Percentiles rank a stretch among this genome's conserved stretches.
phyloP scores from a whole-genome alignment of 2,329 filamentous ascomycete genomes.

The Bipolaris sorokiniana region DNA sequence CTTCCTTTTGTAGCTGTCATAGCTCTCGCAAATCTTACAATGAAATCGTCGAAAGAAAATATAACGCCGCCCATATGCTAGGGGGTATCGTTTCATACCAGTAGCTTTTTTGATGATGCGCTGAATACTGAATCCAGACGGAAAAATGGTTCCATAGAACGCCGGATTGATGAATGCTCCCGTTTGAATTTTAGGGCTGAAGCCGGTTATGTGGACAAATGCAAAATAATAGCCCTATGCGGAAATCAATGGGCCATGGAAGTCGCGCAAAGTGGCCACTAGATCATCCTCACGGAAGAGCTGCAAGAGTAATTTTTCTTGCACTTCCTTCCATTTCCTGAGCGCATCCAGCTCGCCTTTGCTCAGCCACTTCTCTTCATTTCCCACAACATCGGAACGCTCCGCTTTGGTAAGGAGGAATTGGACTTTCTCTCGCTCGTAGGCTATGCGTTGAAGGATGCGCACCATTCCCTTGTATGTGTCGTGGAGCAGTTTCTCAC shows the following conservation, averaged over 20 bases:
- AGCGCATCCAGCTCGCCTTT: conserved; percentile 74
- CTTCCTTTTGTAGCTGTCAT: neutral
- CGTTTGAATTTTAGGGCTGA: neutral
- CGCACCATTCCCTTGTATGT: conserved; percentile 90
- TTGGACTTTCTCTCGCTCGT: conserved; percentile 74
- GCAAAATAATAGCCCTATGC: conserved; percentile 11
- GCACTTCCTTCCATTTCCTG: conserved; percentile 65
- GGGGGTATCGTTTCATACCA: conserved; percentile 14
- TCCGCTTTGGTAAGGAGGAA: conserved; percentile 81
- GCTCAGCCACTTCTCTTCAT: conserved; percentile 80
- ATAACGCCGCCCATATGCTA: conserved; percentile 18
- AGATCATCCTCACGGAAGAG: conserved; percentile 82
- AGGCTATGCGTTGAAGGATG: conserved; percentile 77
- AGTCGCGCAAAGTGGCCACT: conserved; percentile 80
- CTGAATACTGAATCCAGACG: neutral
- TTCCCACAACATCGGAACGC: conserved; percentile 82
- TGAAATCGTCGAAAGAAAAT: neutral
- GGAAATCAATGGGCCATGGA: conserved; percentile 39
- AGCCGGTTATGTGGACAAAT: neutral
- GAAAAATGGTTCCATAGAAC: conserved; percentile 1
- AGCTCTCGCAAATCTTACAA: conserved; percentile 1
- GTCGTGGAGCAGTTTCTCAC: conserved; percentile 74
- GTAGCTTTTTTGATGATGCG: conserved; percentile 15
- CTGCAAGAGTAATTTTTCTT: conserved; percentile 78
- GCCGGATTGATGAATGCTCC: neutral